These are phyloP conservation scores for Paramecium sexaurelia DNA, from an alignment of 73 alveolate species.

Conservation along the genomic window DNA sequence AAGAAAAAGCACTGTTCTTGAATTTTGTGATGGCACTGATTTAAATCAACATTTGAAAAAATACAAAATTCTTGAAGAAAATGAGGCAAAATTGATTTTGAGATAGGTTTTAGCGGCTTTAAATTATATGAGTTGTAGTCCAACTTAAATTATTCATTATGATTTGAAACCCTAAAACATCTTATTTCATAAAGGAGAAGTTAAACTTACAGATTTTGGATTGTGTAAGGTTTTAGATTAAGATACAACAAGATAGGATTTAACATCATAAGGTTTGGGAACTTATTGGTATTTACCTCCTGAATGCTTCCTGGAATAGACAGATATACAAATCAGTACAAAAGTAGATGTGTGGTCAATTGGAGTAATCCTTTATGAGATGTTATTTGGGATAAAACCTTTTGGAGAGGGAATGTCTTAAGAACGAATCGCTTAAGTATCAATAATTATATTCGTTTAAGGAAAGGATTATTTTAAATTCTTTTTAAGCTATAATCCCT, in stretches of 20 bases:
- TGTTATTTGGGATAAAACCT: neutral
- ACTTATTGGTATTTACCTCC: conserved; percentile 99
- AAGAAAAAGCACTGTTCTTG: conserved; percentile 86
- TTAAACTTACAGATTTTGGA: conserved; percentile 98
- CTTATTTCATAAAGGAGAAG: conserved; percentile 94
- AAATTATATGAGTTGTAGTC: conserved; percentile 77
- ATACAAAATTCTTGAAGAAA: conserved; percentile 77
- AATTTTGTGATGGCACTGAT: conserved; percentile 97
- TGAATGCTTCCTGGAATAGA: conserved; percentile 91
- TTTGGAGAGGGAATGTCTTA: conserved; percentile 95
- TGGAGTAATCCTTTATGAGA: neutral
- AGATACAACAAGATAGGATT: conserved; percentile 87
- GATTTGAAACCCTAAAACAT: conserved; percentile 98
- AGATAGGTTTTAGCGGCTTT: conserved; percentile 94
- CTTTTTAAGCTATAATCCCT: conserved; percentile 91
- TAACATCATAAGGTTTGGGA: conserved; percentile 98
- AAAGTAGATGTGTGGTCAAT: conserved; percentile 68
- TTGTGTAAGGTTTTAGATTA: conserved; percentile 91
- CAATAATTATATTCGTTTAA: neutral
- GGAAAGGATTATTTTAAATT: conserved; percentile 80
- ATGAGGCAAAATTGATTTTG: conserved; percentile 96
- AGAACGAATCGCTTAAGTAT: conserved; percentile 88
- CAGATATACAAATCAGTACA: conserved; percentile 84
- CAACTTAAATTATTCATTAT: conserved; percentile 92
- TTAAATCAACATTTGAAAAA: conserved; percentile 73